Percentiles rank a stretch among this genome's conserved stretches.
Conservation (phyloP, 1,284 basidiomycete genomes). For the Athelia psychrophila region DNA sequence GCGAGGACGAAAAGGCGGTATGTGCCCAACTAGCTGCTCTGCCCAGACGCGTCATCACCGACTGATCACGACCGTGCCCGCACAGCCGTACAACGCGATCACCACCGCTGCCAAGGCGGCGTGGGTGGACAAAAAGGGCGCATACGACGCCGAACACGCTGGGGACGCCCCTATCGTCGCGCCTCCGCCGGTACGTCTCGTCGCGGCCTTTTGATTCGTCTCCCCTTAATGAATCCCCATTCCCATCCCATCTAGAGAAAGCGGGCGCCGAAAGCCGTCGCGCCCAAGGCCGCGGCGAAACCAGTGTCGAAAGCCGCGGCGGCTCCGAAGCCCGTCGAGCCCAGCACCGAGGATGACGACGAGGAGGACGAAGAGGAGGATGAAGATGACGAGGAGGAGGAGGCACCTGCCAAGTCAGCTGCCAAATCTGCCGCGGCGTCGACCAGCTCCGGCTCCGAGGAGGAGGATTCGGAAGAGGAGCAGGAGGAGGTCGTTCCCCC, state of each 20-base stretch:
- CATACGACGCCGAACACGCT: slow-evolving; percentile 48
- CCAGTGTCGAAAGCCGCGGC: slow-evolving; percentile 7
- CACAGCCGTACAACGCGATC: slow-evolving; percentile 35
- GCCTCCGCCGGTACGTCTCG: slow-evolving; percentile 31
- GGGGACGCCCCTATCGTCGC: slow-evolving; percentile 31
- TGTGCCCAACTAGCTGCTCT: slow-evolving; percentile 20
- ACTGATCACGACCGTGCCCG: slow-evolving; percentile 16
- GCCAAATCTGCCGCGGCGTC: slow-evolving; percentile 22
- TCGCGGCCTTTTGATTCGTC: no score
- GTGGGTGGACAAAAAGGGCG: slow-evolving; percentile 47
- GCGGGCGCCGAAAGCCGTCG: neutral
- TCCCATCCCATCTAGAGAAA: neutral
- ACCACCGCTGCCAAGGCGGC: slow-evolving; percentile 42
- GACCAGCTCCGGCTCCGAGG: slow-evolving; percentile 27
- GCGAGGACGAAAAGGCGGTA: slow-evolving; percentile 73
- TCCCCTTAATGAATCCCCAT: neutral
- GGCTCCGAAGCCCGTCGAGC: slow-evolving; percentile 7
- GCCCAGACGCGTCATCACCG: slow-evolving; percentile 14
- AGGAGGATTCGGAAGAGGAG: slow-evolving; percentile 32
- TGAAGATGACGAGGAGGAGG: slow-evolving; percentile 9
- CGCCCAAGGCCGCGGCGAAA: slow-evolving; percentile 12
- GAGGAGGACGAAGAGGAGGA: slow-evolving; percentile 13
- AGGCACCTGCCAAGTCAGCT: slow-evolving; percentile 26
- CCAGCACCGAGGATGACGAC: slow-evolving; percentile 10
- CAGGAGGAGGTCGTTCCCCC: slow-evolving; percentile 28